Percentiles rank a stretch among this genome's conserved stretches.
phyloP scores from a whole-genome alignment of 768 basidiomycete species.

The Agaricus blazei region DNA sequence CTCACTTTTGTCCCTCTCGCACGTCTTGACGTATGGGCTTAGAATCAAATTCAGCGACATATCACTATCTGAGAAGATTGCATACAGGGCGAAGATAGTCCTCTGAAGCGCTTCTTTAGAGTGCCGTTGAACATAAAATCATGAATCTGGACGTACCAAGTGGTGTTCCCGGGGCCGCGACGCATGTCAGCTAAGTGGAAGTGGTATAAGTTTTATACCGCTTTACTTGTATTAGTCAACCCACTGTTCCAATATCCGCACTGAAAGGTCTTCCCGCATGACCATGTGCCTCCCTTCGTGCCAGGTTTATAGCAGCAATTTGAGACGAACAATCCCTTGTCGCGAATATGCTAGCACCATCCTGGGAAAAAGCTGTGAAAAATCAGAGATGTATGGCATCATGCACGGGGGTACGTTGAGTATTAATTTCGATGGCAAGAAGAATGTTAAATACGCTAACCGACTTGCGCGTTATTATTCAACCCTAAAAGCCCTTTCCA shows the following conservation, averaged over 20 bases:
- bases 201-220: not conserved
- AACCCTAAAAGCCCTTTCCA: not conserved
- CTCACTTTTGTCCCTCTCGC: slow-evolving; percentile 4
- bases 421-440: not conserved
- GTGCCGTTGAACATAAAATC: not conserved
- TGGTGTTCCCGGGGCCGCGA: slow-evolving; percentile 5
- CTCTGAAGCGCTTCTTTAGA: not conserved
- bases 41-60: not conserved
- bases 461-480: not conserved
- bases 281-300: slow-evolving; percentile 6
- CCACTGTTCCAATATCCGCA: not conserved
- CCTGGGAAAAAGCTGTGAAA: not conserved
- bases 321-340: slow-evolving; percentile 7
- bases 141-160: not conserved
- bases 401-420: not conserved
- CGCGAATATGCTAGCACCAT: not conserved
- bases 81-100: slow-evolving; percentile 4
- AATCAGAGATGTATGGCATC: not conserved
- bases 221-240: not conserved
- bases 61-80: not conserved
- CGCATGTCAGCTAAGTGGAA: slow-evolving; percentile 3
- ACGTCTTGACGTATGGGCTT: slow-evolving; percentile 6
- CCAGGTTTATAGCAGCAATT: slow-evolving; percentile 5
- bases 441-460: not conserved
- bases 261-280: not conserved